phyloP scores from a whole-genome alignment of 2,329 filamentous ascomycete genomes.

The Aureobasidium sp. region DNA sequence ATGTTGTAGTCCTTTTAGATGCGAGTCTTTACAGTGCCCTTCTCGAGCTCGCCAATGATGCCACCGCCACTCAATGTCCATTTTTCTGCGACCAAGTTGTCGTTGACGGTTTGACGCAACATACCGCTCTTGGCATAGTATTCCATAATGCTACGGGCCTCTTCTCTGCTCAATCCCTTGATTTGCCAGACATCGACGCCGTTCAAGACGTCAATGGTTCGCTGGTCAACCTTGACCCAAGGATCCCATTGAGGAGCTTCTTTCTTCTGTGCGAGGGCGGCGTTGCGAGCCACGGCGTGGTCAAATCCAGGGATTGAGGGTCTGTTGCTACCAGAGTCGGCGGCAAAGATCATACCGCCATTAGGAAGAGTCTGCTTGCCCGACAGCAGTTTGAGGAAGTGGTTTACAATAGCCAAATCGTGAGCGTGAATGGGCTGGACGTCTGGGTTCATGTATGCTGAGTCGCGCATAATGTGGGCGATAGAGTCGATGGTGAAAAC shows the following conservation, averaged over 20 bases:
- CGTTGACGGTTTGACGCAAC: constrained; percentile 61
- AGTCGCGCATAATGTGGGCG: constrained; percentile 70
- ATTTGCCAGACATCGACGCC: constrained; percentile 48
- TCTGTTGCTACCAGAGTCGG: constrained; percentile 65
- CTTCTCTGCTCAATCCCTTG: constrained; percentile 62
- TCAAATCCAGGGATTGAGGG: constrained; percentile 60
- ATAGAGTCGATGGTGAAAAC: constrained; percentile 74
- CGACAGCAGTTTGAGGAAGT: constrained; percentile 66
- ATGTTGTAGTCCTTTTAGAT: neutral
- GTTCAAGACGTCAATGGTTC: constrained; percentile 43
- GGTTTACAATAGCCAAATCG: constrained; percentile 67
- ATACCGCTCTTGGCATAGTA: constrained; percentile 88
- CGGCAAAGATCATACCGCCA: constrained; percentile 71
- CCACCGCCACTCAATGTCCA: constrained; percentile 79
- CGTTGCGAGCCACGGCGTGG: constrained; percentile 20
- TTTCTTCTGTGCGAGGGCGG: constrained; percentile 22
- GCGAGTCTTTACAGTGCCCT: constrained; percentile 41
- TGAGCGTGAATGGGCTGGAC: constrained; percentile 76
- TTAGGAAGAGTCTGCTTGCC: constrained; percentile 53
- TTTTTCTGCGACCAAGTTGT: constrained; percentile 66
- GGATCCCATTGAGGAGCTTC: constrained; percentile 43
- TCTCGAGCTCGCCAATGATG: constrained; percentile 79
- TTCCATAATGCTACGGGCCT: constrained; percentile 76
- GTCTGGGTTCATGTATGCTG: constrained; percentile 65
- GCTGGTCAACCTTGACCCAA: constrained; percentile 46